Base-by-base conservation (phyloP, 2,329 filamentous ascomycete genomes). In the Microsporum canis region DNA sequence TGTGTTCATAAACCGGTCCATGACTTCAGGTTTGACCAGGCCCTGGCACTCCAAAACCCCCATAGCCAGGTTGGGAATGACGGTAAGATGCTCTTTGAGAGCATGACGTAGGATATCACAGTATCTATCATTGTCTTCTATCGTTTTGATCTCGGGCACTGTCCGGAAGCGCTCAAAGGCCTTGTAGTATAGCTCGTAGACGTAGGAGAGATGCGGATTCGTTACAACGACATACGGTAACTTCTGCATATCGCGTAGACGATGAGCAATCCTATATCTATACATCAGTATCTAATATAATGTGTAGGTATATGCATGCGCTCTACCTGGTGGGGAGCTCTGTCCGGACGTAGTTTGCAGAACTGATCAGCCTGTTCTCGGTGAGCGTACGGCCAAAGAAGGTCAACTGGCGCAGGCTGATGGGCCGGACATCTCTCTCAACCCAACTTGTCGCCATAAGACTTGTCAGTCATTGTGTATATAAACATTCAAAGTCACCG, bases 351-450 rank as follows among this genome's bases (percentile, higher is more conserved):
- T 99, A 99, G 76, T 99, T 99, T 64, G 94, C 94, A 49, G 91
- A 96, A 76, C 89, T 91, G 67, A 99, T 84, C 64, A 99, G 81
- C 62, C 95, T 87, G 58, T 85, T 82, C 76, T 97, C 91, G 56
- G 91, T 96, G 71, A 99, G 78, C 27, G 91, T 95, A 56, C 94
- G 87, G 34, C 94, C 94, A 75, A 97, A 99, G 69, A 97, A 95
- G 77, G 95, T 97, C 69, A 99, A 83, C 76, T 97, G 94, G 62
- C 94, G 88, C 68, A 99, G 78, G 76, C 90, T 96, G 71, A 99
- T 96, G n/a, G 94, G 94, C 59, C 91, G 84, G 57, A 91, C 91
- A 72, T 96, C 90, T 69, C 88, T 89, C 65, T 88, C 87, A 59
- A 96, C 92, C 91, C 91, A 97, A 80, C 91, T 23, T 95, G 67